Conservation (phyloP, 768 basidiomycete species). For the Xerocomellus amylosporus region DNA sequence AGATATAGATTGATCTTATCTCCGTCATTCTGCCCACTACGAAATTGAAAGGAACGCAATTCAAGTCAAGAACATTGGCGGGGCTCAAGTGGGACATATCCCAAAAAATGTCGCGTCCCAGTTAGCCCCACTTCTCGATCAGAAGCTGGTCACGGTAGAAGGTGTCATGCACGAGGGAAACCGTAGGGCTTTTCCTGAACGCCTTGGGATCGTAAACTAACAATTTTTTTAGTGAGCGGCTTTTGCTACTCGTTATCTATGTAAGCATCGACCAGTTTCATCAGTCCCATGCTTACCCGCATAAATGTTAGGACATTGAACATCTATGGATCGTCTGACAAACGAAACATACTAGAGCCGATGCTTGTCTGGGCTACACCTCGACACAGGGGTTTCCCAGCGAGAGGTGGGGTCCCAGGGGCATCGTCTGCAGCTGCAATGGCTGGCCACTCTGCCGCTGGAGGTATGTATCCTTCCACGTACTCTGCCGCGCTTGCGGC, state of each 20-base stretch:
- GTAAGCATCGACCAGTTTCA: constrained; percentile 37
- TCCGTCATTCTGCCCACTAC: neutral
- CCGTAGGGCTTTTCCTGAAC: constrained; percentile 35
- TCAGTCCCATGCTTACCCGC: neutral
- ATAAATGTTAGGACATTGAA: constrained; percentile 51
- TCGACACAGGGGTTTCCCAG: constrained; percentile 54
- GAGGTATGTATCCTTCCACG: constrained; percentile 13
- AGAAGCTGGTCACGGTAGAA: constrained; percentile 61
- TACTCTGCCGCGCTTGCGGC: constrained; percentile 18
- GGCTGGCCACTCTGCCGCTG: constrained; percentile 11
- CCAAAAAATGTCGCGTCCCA: constrained; percentile 55
- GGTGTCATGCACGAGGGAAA: constrained; percentile 68
- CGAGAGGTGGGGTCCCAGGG: constrained; percentile 11
- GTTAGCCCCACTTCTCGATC: constrained; percentile 73
- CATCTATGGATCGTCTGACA: constrained; percentile 67
- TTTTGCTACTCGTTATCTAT: constrained; percentile 57
- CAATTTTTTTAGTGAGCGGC: constrained; percentile 36
- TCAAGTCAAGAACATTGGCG: constrained; percentile 75
- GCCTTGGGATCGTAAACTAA: constrained; percentile 1
- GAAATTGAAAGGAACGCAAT: constrained; percentile 60
- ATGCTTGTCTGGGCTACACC: constrained; percentile 74
- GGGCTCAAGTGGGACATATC: constrained; percentile 78
- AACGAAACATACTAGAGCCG: constrained; percentile 59
- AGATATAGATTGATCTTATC: neutral
- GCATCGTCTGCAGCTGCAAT: constrained; percentile 17